Conservation (phyloP, 208 protist species). For the Trypanosoma scelopori region DNA sequence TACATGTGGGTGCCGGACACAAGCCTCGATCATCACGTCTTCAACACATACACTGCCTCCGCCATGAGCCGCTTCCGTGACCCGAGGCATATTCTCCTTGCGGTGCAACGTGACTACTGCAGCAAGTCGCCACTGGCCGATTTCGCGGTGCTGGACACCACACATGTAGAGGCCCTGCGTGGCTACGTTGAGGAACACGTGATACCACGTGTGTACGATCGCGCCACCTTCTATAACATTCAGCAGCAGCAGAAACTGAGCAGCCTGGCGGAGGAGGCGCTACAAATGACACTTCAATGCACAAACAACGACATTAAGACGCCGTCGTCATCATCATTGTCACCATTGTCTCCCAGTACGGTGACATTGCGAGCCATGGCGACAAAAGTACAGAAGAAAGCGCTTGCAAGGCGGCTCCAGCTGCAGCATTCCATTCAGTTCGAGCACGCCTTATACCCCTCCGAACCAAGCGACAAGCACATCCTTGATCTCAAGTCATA, state of each 20-base stretch:
- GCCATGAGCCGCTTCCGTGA: slow-evolving; percentile 71
- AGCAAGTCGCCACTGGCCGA: slow-evolving; percentile 60
- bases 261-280: slow-evolving; percentile 43
- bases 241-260: slow-evolving; percentile 56
- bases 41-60: slow-evolving; percentile 78
- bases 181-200: slow-evolving; percentile 64
- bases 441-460: slow-evolving; percentile 82
- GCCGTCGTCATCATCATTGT: slow-evolving; percentile 10
- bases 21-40: slow-evolving; percentile 73
- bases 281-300: slow-evolving; percentile 33
- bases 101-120: slow-evolving; percentile 77
- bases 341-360: slow-evolving; percentile 24
- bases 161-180: slow-evolving; percentile 59
- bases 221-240: slow-evolving; percentile 65
- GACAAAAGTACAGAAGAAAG: slow-evolving; percentile 9
- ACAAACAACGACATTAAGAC: slow-evolving; percentile 35
- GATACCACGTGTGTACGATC: slow-evolving; percentile 77
- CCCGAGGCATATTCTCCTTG: slow-evolving; percentile 55
- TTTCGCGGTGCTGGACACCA: slow-evolving; percentile 76
- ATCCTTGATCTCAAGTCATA: slow-evolving; percentile 79
- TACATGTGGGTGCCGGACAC: slow-evolving; percentile 88
- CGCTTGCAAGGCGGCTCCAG: slow-evolving; percentile 22
- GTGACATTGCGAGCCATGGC: slow-evolving; percentile 19
- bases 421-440: slow-evolving; percentile 66
- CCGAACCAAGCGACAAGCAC: slow-evolving; percentile 75